Base-by-base conservation (phyloP, 2,329 filamentous ascomycete species). In the Hypoxylon sp. region DNA sequence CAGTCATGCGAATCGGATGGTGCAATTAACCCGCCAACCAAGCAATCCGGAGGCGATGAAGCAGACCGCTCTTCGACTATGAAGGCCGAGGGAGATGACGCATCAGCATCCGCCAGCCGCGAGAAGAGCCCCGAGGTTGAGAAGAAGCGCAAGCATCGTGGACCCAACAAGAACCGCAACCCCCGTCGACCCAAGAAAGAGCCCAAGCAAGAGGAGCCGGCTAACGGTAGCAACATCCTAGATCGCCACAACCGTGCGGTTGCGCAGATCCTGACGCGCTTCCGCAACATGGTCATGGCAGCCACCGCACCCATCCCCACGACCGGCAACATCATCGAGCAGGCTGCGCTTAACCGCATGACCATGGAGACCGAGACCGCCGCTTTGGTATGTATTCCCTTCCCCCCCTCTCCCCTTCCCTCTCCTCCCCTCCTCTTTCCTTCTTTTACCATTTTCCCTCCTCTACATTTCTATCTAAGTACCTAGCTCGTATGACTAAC, bases 171-270 rank as follows among this genome's bases (percentile, higher is more conserved):
- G 38, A 21, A 43, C 17, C 38, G 17, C 17, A 11, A 21, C 38
- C 6, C 38, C 3, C 38, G n/a, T 2, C 6, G 7, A n/a, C n/a
- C 9, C 21, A 21, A 52, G 9, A 21, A 21, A 49, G 28, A 30
- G 9, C 28, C 28, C 28, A 30, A 30, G 28, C 5, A 30, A 30
- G 28, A 30, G 28, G 28, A 7, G 28, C 23, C 48, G 3, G 61
- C 68, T 70, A 38, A 71, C 64, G 4, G 23, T 11, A 14, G 23
- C 38, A 30, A 7, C 14, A 21, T 72, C 10, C 7, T 74, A 85
- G 84, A 86, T 62, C 81, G 82, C 34, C 80, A 85, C 67, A 77
- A 84, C 36, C 78, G 78, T 56, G 77, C 79, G 45, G 79, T 85
- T 17, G 84, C 84, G 48, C 78, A 79, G 34, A 79, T 85, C 64